These are phyloP conservation scores for Clarireedia hainanense DNA, from an alignment of 2,329 filamentous ascomycete genomes.

Conservation along the genomic window DNA sequence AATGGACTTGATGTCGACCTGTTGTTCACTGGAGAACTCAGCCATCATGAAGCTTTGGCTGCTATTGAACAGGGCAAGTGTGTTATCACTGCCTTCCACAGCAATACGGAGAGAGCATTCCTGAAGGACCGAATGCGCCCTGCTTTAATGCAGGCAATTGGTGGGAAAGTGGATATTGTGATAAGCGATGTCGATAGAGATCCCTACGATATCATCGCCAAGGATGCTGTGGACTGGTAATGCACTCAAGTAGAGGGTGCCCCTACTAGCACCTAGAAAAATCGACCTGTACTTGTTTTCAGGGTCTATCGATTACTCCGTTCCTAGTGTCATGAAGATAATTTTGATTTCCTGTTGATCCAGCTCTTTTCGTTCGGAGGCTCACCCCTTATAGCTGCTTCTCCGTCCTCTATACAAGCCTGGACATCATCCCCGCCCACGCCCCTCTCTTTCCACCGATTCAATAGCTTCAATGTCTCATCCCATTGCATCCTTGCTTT, in stretches of 20 bases:
- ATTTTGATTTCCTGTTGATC: slow-evolving; percentile 16
- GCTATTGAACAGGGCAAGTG: slow-evolving; percentile 77
- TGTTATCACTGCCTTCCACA: slow-evolving; percentile 83
- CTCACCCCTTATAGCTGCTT: slow-evolving; percentile 27
- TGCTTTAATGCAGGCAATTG: slow-evolving; percentile 48
- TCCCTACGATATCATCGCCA: slow-evolving; percentile 68
- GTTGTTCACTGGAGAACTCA: slow-evolving; percentile 86
- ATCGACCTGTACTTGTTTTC: background rate
- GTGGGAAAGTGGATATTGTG: slow-evolving; percentile 56
- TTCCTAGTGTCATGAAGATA: slow-evolving; percentile 11
- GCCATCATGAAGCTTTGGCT: slow-evolving; percentile 83
- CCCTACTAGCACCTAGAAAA: background rate
- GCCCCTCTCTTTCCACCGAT: slow-evolving; percentile 27
- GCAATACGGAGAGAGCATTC: slow-evolving; percentile 85
- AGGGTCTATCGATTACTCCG: background rate
- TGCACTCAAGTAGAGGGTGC: background rate
- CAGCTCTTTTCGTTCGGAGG: slow-evolving; percentile 18
- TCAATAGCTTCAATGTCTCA: slow-evolving; percentile 17
- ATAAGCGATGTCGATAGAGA: slow-evolving; percentile 78
- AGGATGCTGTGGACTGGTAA: slow-evolving; percentile 7
- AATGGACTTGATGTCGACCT: slow-evolving; percentile 65
- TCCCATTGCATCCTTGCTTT: slow-evolving; percentile 47
- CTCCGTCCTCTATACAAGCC: slow-evolving; percentile 29
- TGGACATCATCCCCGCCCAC: slow-evolving; percentile 28
- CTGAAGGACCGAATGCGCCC: slow-evolving; percentile 61